phyloP scores from a whole-genome alignment of 2,329 filamentous ascomycete species.

The Cercospora sp. region DNA sequence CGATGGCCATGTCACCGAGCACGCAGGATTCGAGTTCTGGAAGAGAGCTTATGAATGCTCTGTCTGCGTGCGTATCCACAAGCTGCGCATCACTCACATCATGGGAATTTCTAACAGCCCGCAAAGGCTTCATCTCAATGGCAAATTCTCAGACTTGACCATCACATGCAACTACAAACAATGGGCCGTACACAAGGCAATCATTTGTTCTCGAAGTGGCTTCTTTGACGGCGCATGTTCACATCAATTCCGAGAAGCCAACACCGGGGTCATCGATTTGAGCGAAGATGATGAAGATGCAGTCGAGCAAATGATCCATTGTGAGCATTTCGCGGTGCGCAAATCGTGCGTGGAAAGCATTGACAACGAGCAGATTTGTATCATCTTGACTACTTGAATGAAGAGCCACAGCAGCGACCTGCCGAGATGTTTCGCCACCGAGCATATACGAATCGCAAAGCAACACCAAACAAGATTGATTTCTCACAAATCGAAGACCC shows the following conservation, averaged over 20 bases:
- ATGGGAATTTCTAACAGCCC: conserved; percentile 31
- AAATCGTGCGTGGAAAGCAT: background rate
- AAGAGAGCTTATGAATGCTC: conserved; percentile 48
- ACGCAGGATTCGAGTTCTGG: conserved; percentile 40
- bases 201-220: conserved; percentile 50
- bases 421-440: conserved; percentile 39
- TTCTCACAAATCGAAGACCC: conserved; percentile 40
- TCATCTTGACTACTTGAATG: conserved; percentile 41
- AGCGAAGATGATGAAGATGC: conserved; percentile 43
- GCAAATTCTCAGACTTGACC: conserved; percentile 52
- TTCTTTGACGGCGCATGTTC: conserved; percentile 48
- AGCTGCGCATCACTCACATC: conserved; percentile 5
- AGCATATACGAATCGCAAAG: conserved; percentile 32
- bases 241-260: conserved; percentile 38
- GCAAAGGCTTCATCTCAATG: conserved; percentile 39
- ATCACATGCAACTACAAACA: conserved; percentile 48
- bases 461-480: conserved; percentile 37
- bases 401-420: conserved; percentile 29
- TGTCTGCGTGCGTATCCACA: conserved; percentile 47
- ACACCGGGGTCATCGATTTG: conserved; percentile 40
- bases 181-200: conserved; percentile 51
- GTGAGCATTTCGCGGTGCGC: conserved; percentile 28
- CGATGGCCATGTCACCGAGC: conserved; percentile 26
- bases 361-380: conserved; percentile 38
- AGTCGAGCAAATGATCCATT: conserved; percentile 44